Percentiles rank a stretch among this genome's conserved stretches.
Conservation (phyloP, 2,329 filamentous ascomycete species). For the Rosellinia necatrix region DNA sequence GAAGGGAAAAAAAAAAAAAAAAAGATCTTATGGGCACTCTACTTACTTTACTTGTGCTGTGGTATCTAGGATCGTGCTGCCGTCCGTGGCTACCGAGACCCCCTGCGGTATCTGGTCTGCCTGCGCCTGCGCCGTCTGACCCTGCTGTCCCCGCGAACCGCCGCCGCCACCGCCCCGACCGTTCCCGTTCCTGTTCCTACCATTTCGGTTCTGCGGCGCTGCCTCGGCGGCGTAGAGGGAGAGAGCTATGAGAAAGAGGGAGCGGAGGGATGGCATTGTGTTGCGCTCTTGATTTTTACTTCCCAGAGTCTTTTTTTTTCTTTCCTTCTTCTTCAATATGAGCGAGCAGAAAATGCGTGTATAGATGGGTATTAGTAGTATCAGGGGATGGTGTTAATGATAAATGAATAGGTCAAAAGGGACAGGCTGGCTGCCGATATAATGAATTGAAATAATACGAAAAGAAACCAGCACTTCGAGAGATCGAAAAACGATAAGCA, state of each 20-base stretch:
- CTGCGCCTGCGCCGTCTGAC: conserved; percentile 35
- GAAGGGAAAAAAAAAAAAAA: not conserved
- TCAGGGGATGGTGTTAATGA: not conserved
- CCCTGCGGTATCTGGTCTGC: conserved; percentile 42
- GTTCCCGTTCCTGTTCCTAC: conserved; percentile 11
- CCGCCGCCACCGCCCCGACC: not conserved
- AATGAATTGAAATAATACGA: conserved; percentile 6
- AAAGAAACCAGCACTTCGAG: conserved; percentile 29
- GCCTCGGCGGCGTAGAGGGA: conserved; percentile 34
- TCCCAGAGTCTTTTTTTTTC: too few species aligned
- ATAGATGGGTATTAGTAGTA: too few species aligned
- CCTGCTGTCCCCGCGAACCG: conserved; percentile 17
- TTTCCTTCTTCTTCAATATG: too few species aligned
- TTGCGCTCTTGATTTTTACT: not conserved
- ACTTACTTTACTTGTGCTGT: conserved; percentile 59
- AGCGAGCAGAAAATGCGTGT: too few species aligned
- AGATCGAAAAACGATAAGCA: conserved; percentile 18
- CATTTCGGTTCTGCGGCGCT: conserved; percentile 26
- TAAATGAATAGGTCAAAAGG: not conserved
- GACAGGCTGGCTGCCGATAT: conserved; percentile 11
- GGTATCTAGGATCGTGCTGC: conserved; percentile 59
- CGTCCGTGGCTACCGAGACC: conserved; percentile 54
- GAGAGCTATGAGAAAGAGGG: conserved; percentile 30
- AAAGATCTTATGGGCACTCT: not conserved
- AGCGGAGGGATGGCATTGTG: conserved; percentile 38